Evolutionary conservation across 176 grass and related monocot species (phyloP), one percentile per base, ranked within the genome.

Genomic region (Coix lacrymajobi): DNA sequence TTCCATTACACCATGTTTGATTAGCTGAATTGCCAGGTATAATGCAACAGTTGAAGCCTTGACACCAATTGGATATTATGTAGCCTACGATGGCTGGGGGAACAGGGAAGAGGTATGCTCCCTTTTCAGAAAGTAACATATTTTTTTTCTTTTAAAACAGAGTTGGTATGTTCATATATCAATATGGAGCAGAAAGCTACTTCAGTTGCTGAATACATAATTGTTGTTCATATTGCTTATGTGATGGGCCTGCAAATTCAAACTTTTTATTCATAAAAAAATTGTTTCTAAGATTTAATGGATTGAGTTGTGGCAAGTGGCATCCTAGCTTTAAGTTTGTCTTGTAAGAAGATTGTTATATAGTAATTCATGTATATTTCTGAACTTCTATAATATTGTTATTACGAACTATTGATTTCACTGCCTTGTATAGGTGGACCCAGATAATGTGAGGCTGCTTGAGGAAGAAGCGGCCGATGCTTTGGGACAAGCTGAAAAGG

Each of bases 21-120:
- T 90, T 62, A 79, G 60, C 49, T 79, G 40, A 83, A 63, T 83
- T 90, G 22, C 81, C 75, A 99, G 96, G 96, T 99, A 99, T 68
- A 94, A 90, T 81, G 96, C 93, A 71, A 96, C 89, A 71, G 85
- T 99, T 87, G 89, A 96, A 73, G 85, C 74, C 62, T 77, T 90
- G 71, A 92, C 91, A 43, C 89, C 87, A 83, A 92, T 85, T 63
- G 93, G 97, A 6, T 99, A 99, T 89, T 96, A 83, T 81, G 93
- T 99, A 73, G 78, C 52, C 65, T 99, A 87, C 66, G 83, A 96
- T 65, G 81, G 4, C 11, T 99, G 89, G 85, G 97, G 91, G 83
- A 99, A 99, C 83, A 99, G 84, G 62, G 96, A 99, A 83, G 93
- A 99, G 91, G 97, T 99, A 90, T 66, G 49, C 57, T 66, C 44